phyloP scores from a whole-genome alignment of 441 rosid genomes.

The Populus hybrid region DNA sequence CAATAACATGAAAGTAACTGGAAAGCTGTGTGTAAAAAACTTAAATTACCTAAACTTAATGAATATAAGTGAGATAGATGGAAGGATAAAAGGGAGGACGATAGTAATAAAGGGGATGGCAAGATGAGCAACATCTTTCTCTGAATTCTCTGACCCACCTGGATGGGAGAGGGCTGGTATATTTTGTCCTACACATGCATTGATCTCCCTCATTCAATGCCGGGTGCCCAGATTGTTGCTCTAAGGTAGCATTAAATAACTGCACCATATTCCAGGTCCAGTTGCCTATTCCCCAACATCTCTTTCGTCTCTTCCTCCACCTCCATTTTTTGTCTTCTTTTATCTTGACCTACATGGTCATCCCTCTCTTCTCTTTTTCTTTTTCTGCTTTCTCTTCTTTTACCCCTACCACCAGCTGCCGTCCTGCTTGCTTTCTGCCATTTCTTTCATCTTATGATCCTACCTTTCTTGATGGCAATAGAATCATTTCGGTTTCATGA shows the following conservation, averaged over 20 bases:
- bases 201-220: conserved; percentile 30
- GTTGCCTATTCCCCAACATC: conserved; percentile 3
- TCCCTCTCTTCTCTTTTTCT: background rate
- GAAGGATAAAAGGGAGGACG: background rate
- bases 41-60: no score
- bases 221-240: background rate
- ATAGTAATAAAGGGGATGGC: background rate
- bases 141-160: conserved; percentile 13
- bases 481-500: background rate
- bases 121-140: no score
- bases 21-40: no score
- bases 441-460: background rate
- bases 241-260: background rate
- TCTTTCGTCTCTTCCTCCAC: background rate
- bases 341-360: background rate
- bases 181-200: background rate
- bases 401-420: background rate
- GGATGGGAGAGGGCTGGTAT: conserved; percentile 17
- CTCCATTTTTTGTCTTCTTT: background rate
- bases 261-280: background rate
- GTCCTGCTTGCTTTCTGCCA: background rate
- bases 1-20: no score
- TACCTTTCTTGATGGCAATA: background rate
- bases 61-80: background rate
- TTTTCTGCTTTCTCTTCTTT: background rate